A percentile compares a stretch with the other conserved stretches of the same genome.
Conservation (phyloP, 73 alveolate species). For the Blepharisma stoltei region DNA sequence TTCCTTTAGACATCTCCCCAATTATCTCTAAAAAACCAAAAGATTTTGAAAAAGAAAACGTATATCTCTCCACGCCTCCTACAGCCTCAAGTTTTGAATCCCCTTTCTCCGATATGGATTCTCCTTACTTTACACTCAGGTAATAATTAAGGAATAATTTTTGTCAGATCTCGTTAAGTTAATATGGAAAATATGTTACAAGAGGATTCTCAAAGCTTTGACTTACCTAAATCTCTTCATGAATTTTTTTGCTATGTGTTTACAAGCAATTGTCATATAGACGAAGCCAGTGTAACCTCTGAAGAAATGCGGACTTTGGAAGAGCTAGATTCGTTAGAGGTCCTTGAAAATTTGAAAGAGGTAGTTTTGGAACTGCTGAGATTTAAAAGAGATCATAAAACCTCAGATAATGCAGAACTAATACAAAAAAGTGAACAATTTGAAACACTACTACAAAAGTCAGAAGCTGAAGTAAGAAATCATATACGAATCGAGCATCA, state of each 20-base stretch:
- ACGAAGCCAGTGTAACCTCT: slow-evolving; percentile 20
- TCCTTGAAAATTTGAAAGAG: slow-evolving; percentile 20
- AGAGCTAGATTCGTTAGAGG: slow-evolving; percentile 4
- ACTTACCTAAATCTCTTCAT: not conserved
- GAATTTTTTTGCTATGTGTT: slow-evolving; percentile 13
- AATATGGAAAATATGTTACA: too few relatives aligned
- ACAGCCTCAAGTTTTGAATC: slow-evolving; percentile 14
- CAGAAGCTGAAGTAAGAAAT: slow-evolving; percentile 84
- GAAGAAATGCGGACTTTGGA: slow-evolving; percentile 25
- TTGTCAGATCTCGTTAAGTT: too few relatives aligned
- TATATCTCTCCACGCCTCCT: not conserved
- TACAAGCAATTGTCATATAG: not conserved
- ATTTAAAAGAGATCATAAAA: not conserved
- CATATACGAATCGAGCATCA: slow-evolving; percentile 88
- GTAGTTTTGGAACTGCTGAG: not conserved
- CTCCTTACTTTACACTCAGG: slow-evolving; percentile 31
- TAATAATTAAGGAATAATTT: not conserved
- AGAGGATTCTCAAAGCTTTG: too few relatives aligned
- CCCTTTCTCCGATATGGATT: slow-evolving; percentile 24
- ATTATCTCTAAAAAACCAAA: not conserved
- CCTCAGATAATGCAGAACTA: slow-evolving; percentile 22
- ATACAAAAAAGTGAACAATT: slow-evolving; percentile 15
- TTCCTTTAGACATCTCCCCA: slow-evolving; percentile 4
- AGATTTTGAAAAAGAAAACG: slow-evolving; percentile 12
- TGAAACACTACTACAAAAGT: slow-evolving; percentile 31